phyloP scores from a whole-genome alignment of 768 basidiomycete species.

The Suillus subluteus region DNA sequence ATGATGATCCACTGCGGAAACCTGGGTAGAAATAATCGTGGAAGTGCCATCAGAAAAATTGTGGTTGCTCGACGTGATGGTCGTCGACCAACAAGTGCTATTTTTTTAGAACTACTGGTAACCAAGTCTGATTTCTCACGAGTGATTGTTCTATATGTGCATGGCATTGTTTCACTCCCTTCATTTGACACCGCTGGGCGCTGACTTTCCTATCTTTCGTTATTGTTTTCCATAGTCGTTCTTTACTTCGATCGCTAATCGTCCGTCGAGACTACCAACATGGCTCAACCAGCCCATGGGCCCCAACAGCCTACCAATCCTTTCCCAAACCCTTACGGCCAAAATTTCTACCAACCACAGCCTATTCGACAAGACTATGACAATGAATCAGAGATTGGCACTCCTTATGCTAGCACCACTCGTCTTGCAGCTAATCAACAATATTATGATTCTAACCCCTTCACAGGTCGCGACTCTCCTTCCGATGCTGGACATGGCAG shows the following conservation, averaged over 20 bases:
- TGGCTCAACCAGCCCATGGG: constrained; percentile 46
- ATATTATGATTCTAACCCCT: constrained; percentile 31
- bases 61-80: background rate
- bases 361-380: constrained; percentile 44
- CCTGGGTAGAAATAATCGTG: background rate
- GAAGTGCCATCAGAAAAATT: background rate
- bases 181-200: constrained; percentile 31
- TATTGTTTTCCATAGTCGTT: constrained; percentile 24
- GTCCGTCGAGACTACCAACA: constrained; percentile 21
- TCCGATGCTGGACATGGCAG: constrained; percentile 36
- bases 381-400: constrained; percentile 53
- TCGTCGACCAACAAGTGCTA: constrained; percentile 1
- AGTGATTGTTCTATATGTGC: background rate
- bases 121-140: constrained; percentile 16
- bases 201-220: constrained; percentile 20
- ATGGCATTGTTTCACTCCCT: constrained; percentile 21
- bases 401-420: constrained; percentile 63
- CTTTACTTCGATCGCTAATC: constrained; percentile 17
- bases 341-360: constrained; percentile 26
- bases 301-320: constrained; percentile 32
- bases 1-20: too few species aligned
- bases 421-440: constrained; percentile 52
- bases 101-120: constrained; percentile 13
- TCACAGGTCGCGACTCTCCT: constrained; percentile 24
- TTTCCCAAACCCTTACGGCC: constrained; percentile 28